Base-by-base conservation (phyloP, 768 basidiomycete genomes). In the Phanerochaete carnosa region DNA sequence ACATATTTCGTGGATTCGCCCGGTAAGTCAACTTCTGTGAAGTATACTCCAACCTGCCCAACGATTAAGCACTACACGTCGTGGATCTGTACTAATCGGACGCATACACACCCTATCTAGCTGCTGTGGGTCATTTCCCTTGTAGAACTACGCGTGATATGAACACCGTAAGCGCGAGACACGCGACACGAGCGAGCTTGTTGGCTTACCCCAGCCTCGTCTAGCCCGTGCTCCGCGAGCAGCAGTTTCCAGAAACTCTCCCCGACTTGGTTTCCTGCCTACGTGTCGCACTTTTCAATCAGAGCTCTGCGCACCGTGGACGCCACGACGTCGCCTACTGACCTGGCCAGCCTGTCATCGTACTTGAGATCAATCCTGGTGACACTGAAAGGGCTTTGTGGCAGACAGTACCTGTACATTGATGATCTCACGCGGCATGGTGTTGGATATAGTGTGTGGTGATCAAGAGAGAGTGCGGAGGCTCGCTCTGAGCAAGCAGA, bases 171-270 rank as follows among this genome's bases (percentile, higher is more conserved):
- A 58, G 57, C 47, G n/a, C 33, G 13, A 23, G 35, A 25, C 49
- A 23, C 46, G 62, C 47, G 50, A 46, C 26, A 39, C 45, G 28
- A 3, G 46, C 43, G 16, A 49, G 51, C 1, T 39, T 22, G 30
- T 32, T 23, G 4, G 57, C 70, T 59, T 55, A 94, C 90, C 70
- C 92, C 90, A 13, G 79, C 75, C 23, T 83, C 74, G 68, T 89
- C 86, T 53, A 95, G 79, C 0, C 93, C 94, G 72, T 95, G 94
- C 75, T 95, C 92, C 16, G 85, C 83, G 25, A 97, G 80, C 59
- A 96, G 83, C 82, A 89, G 87, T 61, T 88, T 80, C 95, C 95
- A 97, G 73, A 96, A 98, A 47, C 82, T 81, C 68, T 92, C 90
- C 55, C 94, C 93, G 46, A 92, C 83, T 74, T 88, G 87, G 68